Evolutionary conservation across 768 basidiomycete genomes (phyloP).

Genomic region (Gymnopilus junonius): DNA sequence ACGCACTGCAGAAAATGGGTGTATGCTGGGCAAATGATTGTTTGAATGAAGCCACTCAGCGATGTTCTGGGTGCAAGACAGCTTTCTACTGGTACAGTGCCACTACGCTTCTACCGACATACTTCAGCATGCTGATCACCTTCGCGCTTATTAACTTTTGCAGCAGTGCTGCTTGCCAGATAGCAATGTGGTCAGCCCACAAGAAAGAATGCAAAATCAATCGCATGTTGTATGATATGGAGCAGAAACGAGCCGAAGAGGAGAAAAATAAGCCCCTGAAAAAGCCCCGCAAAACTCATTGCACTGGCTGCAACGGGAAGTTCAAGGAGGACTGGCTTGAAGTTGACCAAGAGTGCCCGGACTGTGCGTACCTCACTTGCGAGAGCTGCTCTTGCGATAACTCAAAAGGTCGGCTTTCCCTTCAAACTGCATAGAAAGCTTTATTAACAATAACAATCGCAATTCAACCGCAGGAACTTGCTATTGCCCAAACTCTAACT

Average conservation of each 20-base stretch:
- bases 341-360: conserved; percentile 33
- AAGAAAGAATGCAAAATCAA: conserved; percentile 39
- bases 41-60: conserved; percentile 17
- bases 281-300: conserved; percentile 28
- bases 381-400: conserved; percentile 35
- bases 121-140: too few species aligned
- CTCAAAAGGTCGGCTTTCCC: conserved; percentile 22
- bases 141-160: background rate
- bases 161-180: conserved; percentile 31
- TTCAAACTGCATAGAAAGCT: background rate
- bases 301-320: conserved; percentile 37
- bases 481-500: conserved; percentile 38
- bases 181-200: conserved; percentile 32
- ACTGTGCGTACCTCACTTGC: conserved; percentile 38
- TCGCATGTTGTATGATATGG: conserved; percentile 34
- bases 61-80: conserved; percentile 30
- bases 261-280: conserved; percentile 20
- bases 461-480: conserved; percentile 31
- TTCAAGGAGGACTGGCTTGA: conserved; percentile 25
- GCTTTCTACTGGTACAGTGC: conserved; percentile 25
- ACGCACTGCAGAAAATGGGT: conserved; percentile 4
- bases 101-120: background rate
- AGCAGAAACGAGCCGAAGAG: conserved; percentile 27
- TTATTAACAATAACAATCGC: background rate
- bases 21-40: conserved; percentile 25